Evolutionary conservation across 2,329 filamentous ascomycete genomes (phyloP).

Genomic region (Colletotrichum cuscutae): DNA sequence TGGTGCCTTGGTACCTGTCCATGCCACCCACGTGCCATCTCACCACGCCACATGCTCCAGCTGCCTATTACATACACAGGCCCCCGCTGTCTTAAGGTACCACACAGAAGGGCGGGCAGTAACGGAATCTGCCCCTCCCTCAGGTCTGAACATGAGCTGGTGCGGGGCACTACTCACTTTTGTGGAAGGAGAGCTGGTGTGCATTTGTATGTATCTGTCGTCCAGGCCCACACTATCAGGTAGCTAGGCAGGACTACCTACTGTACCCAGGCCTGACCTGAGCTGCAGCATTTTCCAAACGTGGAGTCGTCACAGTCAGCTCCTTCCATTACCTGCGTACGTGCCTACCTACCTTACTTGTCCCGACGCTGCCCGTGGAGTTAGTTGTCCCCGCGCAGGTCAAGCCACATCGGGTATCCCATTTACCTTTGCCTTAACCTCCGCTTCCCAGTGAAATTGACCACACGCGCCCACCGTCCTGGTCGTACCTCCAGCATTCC

Average conservation of each 20-base stretch:
- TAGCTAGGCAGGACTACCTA: too few species aligned
- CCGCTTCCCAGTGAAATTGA: background rate
- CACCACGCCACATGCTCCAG: background rate
- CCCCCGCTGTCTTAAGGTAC: too few species aligned
- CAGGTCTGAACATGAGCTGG: too few species aligned
- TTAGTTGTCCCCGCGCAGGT: background rate
- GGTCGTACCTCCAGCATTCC: background rate
- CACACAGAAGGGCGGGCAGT: background rate
- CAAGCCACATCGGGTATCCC: background rate
- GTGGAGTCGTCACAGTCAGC: background rate
- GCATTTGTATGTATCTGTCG: background rate
- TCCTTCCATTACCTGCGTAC: background rate
- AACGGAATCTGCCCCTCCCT: background rate
- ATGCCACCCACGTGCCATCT: too few species aligned
- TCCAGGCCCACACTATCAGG: background rate
- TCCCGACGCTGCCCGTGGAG: background rate
- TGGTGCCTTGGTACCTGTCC: too few species aligned
- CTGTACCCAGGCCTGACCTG: background rate
- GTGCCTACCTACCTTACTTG: background rate
- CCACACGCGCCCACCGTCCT: background rate
- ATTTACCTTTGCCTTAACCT: background rate
- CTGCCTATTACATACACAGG: too few species aligned
- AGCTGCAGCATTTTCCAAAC: background rate
- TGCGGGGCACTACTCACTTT: too few species aligned
- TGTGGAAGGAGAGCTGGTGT: background rate